A percentile compares a stretch with the other conserved stretches of the same genome.
Evolutionary conservation across 495 filamentous ascomycete genomes (phyloP).

Genomic region (Penicillium daleae): DNA sequence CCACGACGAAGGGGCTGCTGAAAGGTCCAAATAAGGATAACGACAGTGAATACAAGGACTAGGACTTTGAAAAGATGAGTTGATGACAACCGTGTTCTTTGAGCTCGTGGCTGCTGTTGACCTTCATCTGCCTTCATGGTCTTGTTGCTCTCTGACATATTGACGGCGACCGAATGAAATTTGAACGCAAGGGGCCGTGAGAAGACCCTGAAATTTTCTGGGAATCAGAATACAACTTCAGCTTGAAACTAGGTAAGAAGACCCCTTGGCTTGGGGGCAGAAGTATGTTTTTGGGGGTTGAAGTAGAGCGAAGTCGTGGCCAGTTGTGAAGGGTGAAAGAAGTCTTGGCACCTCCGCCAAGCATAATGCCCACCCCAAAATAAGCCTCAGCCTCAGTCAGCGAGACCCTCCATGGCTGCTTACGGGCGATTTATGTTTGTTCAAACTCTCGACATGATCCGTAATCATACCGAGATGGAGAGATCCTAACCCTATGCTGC

Average conservation of each 20-base stretch:
- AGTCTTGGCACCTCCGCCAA: background rate
- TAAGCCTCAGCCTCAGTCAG: background rate
- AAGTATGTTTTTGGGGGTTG: background rate
- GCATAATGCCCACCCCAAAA: background rate
- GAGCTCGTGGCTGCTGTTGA: background rate
- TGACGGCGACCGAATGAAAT: background rate
- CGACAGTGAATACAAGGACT: background rate
- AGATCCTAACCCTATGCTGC: no score
- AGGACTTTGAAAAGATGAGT: background rate
- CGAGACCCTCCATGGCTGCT: background rate
- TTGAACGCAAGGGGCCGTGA: background rate
- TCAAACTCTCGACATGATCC: background rate
- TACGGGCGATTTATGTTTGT: background rate
- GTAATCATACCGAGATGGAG: background rate
- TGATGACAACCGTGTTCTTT: background rate
- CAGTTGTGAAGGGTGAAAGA: background rate
- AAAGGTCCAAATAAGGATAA: background rate
- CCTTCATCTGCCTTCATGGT: background rate
- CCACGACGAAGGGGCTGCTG: background rate
- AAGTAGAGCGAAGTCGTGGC: conserved; percentile 1
- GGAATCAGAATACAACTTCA: background rate
- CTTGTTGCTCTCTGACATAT: background rate
- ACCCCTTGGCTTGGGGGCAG: background rate
- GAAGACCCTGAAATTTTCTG: background rate
- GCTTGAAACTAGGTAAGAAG: background rate